Conservation (phyloP, 2,329 filamentous ascomycete genomes). For the Gliomastix tumulicola region DNA sequence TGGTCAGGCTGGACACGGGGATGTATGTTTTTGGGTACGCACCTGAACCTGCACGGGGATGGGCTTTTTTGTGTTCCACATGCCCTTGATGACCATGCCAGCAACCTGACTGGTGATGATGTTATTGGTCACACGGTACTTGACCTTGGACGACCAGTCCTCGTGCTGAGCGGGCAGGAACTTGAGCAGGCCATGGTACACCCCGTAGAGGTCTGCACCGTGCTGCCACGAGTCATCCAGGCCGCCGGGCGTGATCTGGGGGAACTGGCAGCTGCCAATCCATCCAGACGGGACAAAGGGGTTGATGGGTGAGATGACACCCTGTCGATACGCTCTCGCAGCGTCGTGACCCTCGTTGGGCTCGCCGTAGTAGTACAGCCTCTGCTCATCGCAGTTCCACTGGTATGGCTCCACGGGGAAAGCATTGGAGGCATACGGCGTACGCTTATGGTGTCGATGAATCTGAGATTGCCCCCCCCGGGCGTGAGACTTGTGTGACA, state of each 20-base stretch:
- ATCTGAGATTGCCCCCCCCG: conserved; percentile 43
- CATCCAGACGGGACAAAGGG: conserved; percentile 62
- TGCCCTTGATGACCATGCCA: conserved; percentile 65
- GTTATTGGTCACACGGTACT: conserved; percentile 74
- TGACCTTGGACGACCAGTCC: conserved; percentile 36
- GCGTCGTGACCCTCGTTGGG: conserved; percentile 42
- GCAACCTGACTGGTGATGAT: conserved; percentile 77
- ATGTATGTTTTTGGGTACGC: no score
- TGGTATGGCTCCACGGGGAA: conserved; percentile 67
- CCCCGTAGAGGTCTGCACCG: conserved; percentile 67
- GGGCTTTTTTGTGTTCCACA: conserved; percentile 44
- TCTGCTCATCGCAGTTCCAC: conserved; percentile 68
- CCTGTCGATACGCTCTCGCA: conserved; percentile 57
- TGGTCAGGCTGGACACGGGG: no score
- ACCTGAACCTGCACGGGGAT: conserved; percentile 41
- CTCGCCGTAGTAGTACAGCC: conserved; percentile 62
- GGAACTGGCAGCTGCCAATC: conserved; percentile 71
- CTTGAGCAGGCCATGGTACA: conserved; percentile 62
- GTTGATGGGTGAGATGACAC: conserved; percentile 55
- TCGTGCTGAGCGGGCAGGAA: conserved; percentile 53
- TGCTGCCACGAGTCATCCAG: conserved; percentile 71
- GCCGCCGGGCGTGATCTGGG: conserved; percentile 67
- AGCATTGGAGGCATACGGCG: conserved; percentile 69
- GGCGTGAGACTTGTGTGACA: background rate
- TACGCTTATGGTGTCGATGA: conserved; percentile 80